These are phyloP conservation scores for Solanum bulbocastanum DNA, from an alignment of 257 asterid genomes.

Conservation along the genomic window DNA sequence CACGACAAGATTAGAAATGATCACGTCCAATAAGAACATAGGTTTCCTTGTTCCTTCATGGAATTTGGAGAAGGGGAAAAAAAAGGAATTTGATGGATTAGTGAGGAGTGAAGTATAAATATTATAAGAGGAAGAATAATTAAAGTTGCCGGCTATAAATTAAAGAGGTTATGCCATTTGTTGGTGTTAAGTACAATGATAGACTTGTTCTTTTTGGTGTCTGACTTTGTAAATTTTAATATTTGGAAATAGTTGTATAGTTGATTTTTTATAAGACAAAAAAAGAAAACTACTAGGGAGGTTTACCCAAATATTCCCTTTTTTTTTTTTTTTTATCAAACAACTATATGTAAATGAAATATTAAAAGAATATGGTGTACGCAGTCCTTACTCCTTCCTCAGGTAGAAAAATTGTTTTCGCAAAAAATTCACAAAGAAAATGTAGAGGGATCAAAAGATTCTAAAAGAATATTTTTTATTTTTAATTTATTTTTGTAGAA, in stretches of 20 bases:
- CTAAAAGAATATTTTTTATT: background rate
- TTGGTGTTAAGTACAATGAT: slow-evolving; percentile 54
- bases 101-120: background rate
- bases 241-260: background rate
- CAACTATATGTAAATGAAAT: background rate
- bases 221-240: slow-evolving; percentile 6
- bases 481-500: background rate
- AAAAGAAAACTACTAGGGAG: background rate
- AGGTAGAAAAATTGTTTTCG: rapidly evolving
- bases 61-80: background rate
- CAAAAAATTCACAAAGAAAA: background rate
- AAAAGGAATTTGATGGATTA: background rate
- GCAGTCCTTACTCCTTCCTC: background rate
- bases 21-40: background rate
- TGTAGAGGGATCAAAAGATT: background rate
- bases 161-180: slow-evolving; percentile 36
- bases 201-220: slow-evolving; percentile 63
- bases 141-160: slow-evolving; percentile 40
- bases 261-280: background rate
- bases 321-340: background rate
- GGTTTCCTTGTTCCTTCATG: background rate
- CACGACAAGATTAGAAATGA: background rate
- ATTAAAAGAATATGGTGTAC: background rate
- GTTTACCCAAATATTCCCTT: background rate
- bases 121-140: slow-evolving; percentile 6